These are phyloP conservation scores for Serendipita sp. DNA, from an alignment of 768 basidiomycete species.

Conservation along the genomic window DNA sequence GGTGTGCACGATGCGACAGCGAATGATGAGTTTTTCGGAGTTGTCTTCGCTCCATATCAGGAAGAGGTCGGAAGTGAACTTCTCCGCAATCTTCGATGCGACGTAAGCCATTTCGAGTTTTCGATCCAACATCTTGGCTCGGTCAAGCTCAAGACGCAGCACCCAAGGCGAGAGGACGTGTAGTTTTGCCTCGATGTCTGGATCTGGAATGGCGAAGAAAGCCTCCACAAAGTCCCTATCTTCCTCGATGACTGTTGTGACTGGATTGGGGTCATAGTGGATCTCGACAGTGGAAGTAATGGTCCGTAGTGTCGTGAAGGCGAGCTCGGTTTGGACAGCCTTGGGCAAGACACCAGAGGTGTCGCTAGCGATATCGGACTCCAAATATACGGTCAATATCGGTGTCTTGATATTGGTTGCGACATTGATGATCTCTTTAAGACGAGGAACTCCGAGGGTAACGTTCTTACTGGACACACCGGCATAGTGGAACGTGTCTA, in stretches of 20 bases:
- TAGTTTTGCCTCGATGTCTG: constrained; percentile 80
- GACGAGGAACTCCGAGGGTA: constrained; percentile 94
- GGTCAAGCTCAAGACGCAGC: constrained; percentile 89
- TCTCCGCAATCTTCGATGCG: constrained; percentile 82
- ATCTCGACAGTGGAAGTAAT: constrained; percentile 93
- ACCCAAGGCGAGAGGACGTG: constrained; percentile 94
- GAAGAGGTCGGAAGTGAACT: constrained; percentile 89
- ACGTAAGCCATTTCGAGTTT: constrained; percentile 92
- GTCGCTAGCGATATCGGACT: constrained; percentile 48
- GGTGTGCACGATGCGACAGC: constrained; percentile 80
- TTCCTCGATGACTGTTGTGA: constrained; percentile 87
- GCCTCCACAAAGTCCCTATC: constrained; percentile 92
- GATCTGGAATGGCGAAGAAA: constrained; percentile 98
- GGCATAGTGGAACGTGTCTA: constrained; percentile 94
- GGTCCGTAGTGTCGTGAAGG: constrained; percentile 84
- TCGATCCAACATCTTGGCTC: constrained; percentile 94
- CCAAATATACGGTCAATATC: constrained; percentile 81
- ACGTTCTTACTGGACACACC: constrained; percentile 99
- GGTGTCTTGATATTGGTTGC: constrained; percentile 98
- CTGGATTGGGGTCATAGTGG: constrained; percentile 91
- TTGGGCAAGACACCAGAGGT: constrained; percentile 42
- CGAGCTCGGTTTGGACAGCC: constrained; percentile 81
- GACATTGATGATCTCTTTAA: constrained; percentile 99
- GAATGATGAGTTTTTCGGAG: constrained; percentile 91
- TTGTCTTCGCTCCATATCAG: constrained; percentile 99